These are phyloP conservation scores for Camelina neglecta DNA, from an alignment of 345 rosid species.

Conservation along the genomic window DNA sequence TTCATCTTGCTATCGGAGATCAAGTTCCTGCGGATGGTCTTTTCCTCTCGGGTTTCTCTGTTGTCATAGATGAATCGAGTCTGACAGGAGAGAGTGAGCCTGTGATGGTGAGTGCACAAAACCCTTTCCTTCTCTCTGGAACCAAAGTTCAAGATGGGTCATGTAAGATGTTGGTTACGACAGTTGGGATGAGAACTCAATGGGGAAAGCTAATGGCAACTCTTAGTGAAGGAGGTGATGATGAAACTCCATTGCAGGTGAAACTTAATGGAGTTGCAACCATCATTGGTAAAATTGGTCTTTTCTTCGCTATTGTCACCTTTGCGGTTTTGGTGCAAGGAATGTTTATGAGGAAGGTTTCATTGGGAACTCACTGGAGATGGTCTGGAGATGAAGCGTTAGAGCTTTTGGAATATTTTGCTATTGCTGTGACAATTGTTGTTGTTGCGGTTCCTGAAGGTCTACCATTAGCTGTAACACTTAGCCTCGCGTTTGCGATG, in stretches of 20 bases:
- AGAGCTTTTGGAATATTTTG: constrained; percentile 77
- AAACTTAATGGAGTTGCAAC: constrained; percentile 93
- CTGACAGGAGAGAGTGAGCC: constrained; percentile 95
- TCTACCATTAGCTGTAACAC: constrained; percentile 84
- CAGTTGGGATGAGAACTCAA: constrained; percentile 95
- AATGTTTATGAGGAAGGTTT: constrained; percentile 59
- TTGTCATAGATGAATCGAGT: constrained; percentile 83
- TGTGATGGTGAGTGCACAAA: constrained; percentile 61
- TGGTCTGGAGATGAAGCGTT: constrained; percentile 86
- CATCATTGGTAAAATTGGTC: constrained; percentile 80
- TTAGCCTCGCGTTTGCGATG: constrained; percentile 96
- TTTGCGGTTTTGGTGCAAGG: constrained; percentile 86
- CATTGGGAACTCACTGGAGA: constrained; percentile 50
- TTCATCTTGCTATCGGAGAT: constrained; percentile 87
- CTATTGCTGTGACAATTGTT: constrained; percentile 92
- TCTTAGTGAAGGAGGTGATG: constrained; percentile 92
- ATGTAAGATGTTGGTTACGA: constrained; percentile 84
- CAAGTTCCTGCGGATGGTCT: constrained; percentile 95
- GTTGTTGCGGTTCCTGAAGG: constrained; percentile 99
- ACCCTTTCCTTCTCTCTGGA: constrained; percentile 87
- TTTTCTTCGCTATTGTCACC: constrained; percentile 78
- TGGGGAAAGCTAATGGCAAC: constrained; percentile 95
- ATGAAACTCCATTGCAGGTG: constrained; percentile 94
- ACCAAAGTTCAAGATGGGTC: constrained; percentile 94
- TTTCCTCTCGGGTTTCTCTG: constrained; percentile 82